Conservation (phyloP, 768 basidiomycete species). For the Tricholoma furcatifolium region DNA sequence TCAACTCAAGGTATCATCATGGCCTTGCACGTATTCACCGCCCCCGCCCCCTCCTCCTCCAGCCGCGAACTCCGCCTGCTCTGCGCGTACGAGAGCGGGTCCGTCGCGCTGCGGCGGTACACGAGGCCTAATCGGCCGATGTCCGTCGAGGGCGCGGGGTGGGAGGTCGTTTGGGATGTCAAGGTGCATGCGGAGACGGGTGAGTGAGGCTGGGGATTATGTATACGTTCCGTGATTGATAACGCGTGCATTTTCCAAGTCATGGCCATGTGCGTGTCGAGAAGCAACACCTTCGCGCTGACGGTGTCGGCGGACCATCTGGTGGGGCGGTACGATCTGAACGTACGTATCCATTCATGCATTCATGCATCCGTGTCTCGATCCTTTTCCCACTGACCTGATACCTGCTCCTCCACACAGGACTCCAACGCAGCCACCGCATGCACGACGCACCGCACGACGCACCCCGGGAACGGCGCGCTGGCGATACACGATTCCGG, state of each 20-base stretch:
- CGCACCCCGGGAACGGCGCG: constrained; percentile 76
- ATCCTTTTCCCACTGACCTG: too few relatives aligned
- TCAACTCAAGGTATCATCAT: constrained; percentile 87
- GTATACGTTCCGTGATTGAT: too few relatives aligned
- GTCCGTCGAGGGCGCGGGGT: constrained; percentile 71
- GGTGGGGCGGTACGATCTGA: constrained; percentile 61
- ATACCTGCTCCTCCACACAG: too few relatives aligned
- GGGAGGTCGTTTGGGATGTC: constrained; percentile 67
- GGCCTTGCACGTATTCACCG: constrained; percentile 68
- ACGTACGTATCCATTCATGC: constrained; percentile 28
- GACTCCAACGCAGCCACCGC: neutral
- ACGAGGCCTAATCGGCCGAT: constrained; percentile 36
- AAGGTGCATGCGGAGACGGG: constrained; percentile 75
- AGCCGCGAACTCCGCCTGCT: constrained; percentile 56
- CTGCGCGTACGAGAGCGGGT: constrained; percentile 83
- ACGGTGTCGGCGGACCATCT: constrained; percentile 87
- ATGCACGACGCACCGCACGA: constrained; percentile 47
- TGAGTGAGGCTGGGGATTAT: too few relatives aligned
- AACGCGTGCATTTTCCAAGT: constrained; percentile 57
- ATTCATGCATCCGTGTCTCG: too few relatives aligned
- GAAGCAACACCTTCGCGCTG: constrained; percentile 56
- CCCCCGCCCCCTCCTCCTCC: constrained; percentile 27
- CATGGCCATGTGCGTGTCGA: constrained; percentile 81
- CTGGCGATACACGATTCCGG: constrained; percentile 77
- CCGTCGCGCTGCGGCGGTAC: constrained; percentile 69